Percentiles rank a stretch among this genome's conserved stretches.
Conservation (phyloP, 345 rosid genomes). For the Camelina hispida region DNA sequence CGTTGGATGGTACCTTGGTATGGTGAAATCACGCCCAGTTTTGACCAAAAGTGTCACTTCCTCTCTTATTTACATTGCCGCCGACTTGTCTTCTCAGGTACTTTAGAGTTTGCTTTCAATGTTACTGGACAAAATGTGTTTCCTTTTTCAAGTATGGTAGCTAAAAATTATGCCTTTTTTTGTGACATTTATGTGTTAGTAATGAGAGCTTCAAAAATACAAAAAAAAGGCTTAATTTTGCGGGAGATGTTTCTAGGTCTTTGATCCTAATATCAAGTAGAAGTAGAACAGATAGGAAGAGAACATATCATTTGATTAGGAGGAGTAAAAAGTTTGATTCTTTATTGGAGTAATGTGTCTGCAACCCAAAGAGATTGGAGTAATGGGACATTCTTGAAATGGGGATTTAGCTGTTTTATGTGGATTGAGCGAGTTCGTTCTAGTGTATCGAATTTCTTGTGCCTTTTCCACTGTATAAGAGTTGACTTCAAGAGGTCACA, state of each 20-base stretch:
- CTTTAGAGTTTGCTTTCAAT: not conserved
- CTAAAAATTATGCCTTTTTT: not conserved
- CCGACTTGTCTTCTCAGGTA: conserved; percentile 95
- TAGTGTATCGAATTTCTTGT: too few species aligned
- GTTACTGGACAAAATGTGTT: conserved; percentile 7
- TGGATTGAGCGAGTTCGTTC: too few species aligned
- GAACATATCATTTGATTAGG: not conserved
- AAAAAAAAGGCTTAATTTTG: not conserved
- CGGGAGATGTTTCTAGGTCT: conserved; percentile 7
- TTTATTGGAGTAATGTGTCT: not conserved
- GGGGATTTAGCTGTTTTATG: too few species aligned
- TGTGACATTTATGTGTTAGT: not conserved
- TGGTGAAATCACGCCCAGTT: conserved; percentile 83
- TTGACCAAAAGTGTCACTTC: conserved; percentile 73
- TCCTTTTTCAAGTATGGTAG: not conserved
- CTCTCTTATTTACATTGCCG: conserved; percentile 71
- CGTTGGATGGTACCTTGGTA: conserved; percentile 80
- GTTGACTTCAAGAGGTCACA: too few species aligned
- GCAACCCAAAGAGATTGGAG: not conserved
- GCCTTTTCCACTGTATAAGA: too few species aligned
- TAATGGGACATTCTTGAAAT: too few species aligned
- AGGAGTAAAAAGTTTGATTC: conserved; percentile 2
- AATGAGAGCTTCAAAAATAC: not conserved
- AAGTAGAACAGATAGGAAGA: not conserved
- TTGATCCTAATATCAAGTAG: not conserved